Evolutionary conservation across 441 rosid species (phyloP).

Genomic region (Syzygium syzygioides): DNA sequence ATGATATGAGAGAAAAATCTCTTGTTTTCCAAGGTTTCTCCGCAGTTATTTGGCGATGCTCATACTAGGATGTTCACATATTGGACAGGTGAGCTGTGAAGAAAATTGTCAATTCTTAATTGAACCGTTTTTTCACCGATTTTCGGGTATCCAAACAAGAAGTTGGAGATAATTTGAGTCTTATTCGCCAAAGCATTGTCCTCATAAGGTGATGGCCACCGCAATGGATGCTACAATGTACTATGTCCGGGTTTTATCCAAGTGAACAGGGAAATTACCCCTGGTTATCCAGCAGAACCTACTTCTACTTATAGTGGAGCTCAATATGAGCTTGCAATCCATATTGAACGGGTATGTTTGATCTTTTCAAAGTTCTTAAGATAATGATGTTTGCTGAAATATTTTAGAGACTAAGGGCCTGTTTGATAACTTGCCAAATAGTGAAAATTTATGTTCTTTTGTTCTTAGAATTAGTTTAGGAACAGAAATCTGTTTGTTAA

Average conservation of each 20-base stretch:
- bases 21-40: not conserved
- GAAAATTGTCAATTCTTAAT: not conserved
- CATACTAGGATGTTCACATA: not conserved
- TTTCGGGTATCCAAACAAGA: not conserved
- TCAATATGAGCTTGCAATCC: not conserved
- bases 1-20: not conserved
- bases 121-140: not conserved
- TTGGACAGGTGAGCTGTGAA: not conserved
- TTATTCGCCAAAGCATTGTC: not conserved
- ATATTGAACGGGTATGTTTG: not conserved
- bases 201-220: not conserved
- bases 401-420: no score
- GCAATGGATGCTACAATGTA: not conserved
- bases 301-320: not conserved
- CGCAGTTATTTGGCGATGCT: not conserved
- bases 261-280: not conserved
- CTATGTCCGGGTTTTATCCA: not conserved
- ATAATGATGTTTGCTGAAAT: no score
- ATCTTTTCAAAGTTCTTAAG: not conserved
- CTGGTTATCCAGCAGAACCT: not conserved
- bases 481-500: no score
- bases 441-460: no score
- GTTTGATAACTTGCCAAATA: no score
- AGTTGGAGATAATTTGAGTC: not conserved
- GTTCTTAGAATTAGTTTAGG: no score